Evolutionary conservation across 2,329 filamentous ascomycete species (phyloP), one percentile per base, ranked within the genome.

Genomic region (Fusarium sp.): DNA sequence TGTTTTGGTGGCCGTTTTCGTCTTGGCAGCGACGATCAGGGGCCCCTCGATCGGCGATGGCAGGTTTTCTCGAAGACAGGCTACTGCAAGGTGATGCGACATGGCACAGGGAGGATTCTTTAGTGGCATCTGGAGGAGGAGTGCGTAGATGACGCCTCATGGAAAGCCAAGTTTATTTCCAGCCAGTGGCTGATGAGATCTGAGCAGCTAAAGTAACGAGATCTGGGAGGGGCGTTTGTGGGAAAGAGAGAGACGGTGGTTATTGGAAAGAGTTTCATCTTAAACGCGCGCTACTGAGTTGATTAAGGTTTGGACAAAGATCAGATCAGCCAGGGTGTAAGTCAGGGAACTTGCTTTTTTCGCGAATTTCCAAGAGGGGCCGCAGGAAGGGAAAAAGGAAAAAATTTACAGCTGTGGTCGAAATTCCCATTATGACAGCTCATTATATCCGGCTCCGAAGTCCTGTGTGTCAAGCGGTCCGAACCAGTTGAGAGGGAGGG

Each of bases 261-360:
- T 59, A 48, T 61, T 34, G 65, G 23, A 23, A 54, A 54, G 32
- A 50, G 50, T 48, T 64, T 37, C 20, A 59, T 66, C 60, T 35
- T 45, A 52, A 39, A 72, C 35, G 43, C 60, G 43, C 32, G 37
- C 59, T 54, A 66, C 72, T 66, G 23, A 68, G 67, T 64, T 57
- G 60, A 61, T 69, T 74, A 74, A 74, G 64, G 71, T 74, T 74
- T 66, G 52, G 20, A 54, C 68, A 74, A 74, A 74, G 72, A 74
- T 74, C 68, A 74, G 72, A 72, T 74, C 72, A 74, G 72, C 68
- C 61, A 60, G 70, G 72, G 58, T 72, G 52, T 72, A 72, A 68
- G 71, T 69, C 50, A 60, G 65, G 43, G 50, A 52, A 41, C 13
- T 72, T 72, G 41, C 61, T 63, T 74, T 71, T 63, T 72, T 59